Base-by-base conservation (phyloP, 805 yeast genomes). In the Wickerhamiella nectarea region DNA sequence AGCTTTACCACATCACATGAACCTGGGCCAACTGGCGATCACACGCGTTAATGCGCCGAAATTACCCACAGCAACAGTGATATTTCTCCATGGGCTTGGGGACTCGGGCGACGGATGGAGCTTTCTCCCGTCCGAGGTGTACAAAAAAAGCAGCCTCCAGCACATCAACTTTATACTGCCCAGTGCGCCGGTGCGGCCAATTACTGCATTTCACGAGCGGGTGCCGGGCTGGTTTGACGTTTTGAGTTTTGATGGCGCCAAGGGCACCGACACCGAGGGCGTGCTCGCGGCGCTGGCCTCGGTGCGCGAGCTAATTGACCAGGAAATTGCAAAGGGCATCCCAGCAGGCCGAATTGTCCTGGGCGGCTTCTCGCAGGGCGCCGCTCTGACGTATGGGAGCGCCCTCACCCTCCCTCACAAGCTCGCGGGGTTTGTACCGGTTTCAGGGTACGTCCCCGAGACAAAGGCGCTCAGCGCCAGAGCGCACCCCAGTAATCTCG, bases 341-440 rank as follows among this genome's bases (percentile, higher is more conserved):
- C 56, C 64, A 6, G 46, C 65, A 10, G 52, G 56, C 28, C 73
- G 80, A 43, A 80, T 91, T 38, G 66, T 91, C n/a, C 66, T 91
- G 46, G 97, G 97, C 28, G 98, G 98, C 0, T 91, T 91, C 58
- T 80, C 93, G 4, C 98, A 91, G 63, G 98, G 98, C 44, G 93
- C 85, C 39, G 86, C 94, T 1, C 48, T 89, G 9, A 64, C 91
- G 1, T 64, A 82, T 47, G 57, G 55, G 20, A 48, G 59, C 6
- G 50, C 59, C 1, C 29, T 54, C 15, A 51, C 56, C 2, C 37
- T 49, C 6, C 50, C 55, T 21, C 57, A 64, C 45, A 80, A 80
- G 55, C 65, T 87, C 17, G 97, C 82, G 7, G 97, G 95, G 1
- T 68, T 82, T 24, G 60, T 85, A 18, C 74, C 77, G 0, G 63